A percentile compares a stretch with the other conserved stretches of the same genome.
phyloP scores from a whole-genome alignment of 2,329 filamentous ascomycete genomes.

The Immersiporthe knoxdaviesiana region DNA sequence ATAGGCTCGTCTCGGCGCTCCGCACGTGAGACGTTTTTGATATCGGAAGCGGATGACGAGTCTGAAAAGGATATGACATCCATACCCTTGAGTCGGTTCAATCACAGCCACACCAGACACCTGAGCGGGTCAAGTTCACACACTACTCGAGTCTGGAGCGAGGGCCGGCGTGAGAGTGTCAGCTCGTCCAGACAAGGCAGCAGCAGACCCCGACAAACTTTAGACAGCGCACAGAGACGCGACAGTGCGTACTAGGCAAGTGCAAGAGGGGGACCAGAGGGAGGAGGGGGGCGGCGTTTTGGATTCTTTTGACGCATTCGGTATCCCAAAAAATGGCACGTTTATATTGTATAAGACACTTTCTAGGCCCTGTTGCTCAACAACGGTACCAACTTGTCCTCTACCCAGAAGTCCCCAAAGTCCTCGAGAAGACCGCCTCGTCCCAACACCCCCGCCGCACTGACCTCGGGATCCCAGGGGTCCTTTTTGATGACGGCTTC shows the following conservation, averaged over 20 bases:
- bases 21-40: background rate
- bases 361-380: background rate
- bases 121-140: slow-evolving; percentile 1
- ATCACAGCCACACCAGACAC: slow-evolving; percentile 1
- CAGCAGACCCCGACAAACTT: slow-evolving; percentile 1
- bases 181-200: background rate
- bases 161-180: slow-evolving; percentile 1
- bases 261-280: too few relatives aligned
- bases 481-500: slow-evolving; percentile 36
- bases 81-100: slow-evolving; percentile 10
- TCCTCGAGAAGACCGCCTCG: slow-evolving; percentile 11
- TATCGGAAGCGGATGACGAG: background rate
- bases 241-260: background rate
- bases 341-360: background rate
- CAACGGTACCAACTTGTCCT: slow-evolving; percentile 13
- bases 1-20: slow-evolving; percentile 1
- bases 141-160: slow-evolving; percentile 12
- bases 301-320: too few relatives aligned
- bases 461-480: slow-evolving; percentile 38
- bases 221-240: background rate
- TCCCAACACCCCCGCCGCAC: slow-evolving; percentile 35
- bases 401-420: slow-evolving; percentile 16
- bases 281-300: too few relatives aligned
- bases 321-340: background rate
- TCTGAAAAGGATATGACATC: background rate